phyloP scores from a whole-genome alignment of 2,329 filamentous ascomycete genomes.

The Herpotrichia juniperi region DNA sequence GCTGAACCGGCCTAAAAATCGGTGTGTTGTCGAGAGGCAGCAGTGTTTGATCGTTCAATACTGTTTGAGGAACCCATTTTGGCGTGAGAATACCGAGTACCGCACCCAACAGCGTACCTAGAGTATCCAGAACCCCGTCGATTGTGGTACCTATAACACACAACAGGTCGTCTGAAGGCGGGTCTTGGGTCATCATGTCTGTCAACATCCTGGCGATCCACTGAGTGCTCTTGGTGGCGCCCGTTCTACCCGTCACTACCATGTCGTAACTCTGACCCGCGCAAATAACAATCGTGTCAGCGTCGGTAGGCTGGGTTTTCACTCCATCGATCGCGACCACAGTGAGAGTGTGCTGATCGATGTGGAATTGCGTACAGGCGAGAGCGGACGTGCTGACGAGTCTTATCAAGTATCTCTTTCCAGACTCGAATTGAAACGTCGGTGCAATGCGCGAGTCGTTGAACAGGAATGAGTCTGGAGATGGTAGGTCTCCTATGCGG shows the following conservation, averaged over 20 bases:
- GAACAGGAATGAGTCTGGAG: slow-evolving; percentile 71
- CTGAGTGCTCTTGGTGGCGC: slow-evolving; percentile 61
- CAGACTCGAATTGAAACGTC: slow-evolving; percentile 64
- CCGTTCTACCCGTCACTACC: slow-evolving; percentile 62
- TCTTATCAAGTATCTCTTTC: slow-evolving; percentile 74
- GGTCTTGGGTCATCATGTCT: slow-evolving; percentile 51
- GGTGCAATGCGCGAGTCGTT: slow-evolving; percentile 70
- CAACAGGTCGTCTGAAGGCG: neutral
- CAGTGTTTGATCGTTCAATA: slow-evolving; percentile 73
- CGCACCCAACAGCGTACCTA: slow-evolving; percentile 59
- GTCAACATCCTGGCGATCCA: slow-evolving; percentile 60
- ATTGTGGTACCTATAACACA: neutral
- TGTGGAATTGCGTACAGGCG: slow-evolving; percentile 50
- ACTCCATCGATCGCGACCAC: slow-evolving; percentile 13
- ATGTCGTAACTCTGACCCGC: slow-evolving; percentile 66
- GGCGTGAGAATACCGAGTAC: slow-evolving; percentile 13
- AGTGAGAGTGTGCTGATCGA: slow-evolving; percentile 9
- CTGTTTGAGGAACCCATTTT: slow-evolving; percentile 63
- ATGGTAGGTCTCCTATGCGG: slow-evolving; percentile 63
- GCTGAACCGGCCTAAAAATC: slow-evolving; percentile 65
- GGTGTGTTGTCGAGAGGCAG: slow-evolving; percentile 69
- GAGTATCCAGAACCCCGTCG: slow-evolving; percentile 3
- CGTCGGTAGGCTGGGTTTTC: slow-evolving; percentile 40
- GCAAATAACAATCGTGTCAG: slow-evolving; percentile 43
- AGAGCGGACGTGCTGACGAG: slow-evolving; percentile 75